Evolutionary conservation across 257 asterid species (phyloP), one percentile per base, ranked within the genome.

Genomic region (Knoxia roxburghii): DNA sequence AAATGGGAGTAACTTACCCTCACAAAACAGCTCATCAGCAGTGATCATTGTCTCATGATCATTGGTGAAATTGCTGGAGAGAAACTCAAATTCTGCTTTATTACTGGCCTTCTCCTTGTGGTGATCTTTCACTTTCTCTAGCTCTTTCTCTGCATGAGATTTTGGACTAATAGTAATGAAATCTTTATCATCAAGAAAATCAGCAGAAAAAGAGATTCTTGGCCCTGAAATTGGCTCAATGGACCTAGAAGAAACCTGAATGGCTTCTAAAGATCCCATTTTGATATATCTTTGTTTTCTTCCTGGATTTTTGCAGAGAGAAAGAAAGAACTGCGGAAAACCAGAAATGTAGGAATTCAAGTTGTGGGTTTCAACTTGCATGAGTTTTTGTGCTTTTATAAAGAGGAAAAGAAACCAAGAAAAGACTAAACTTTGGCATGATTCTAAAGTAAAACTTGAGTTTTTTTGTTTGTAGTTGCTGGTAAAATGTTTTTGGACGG

Each of bases 171-270:
- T 86, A 72, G 96, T 82, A 77, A 87, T 89, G 87, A 85, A 89
- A 80, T 79, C 79, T 71, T 64, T 74, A 43, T 84, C 96, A 64
- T 89, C 96, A 26, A 89, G 87, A 50, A 89, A 87, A 26, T 92
- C 98, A 7, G 90, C 84, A 17, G 98, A 92, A 87, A 92, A 87
- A 0, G 97, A 89, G 46, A 89, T 75, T 24, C 97, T 81, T 6
- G 88, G 87, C 68, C 89, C 75, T 20, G 81, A 77, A 12, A 21
- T 76, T 2, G 78, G 71, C 23, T 82, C 89, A 1, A 61, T 30
- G 52, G 61, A 29, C 52, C 73, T 69, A 55, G 84, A 41, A 26
- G 61, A 58, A 33, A 46, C 43, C 67, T 65, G 81, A 29, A 78
- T 46, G 67, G 85, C 21, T 65, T 85, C 79, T 26, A 57, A 20